Evolutionary conservation across 805 yeast species (phyloP).

Genomic region (Candida verbasci): DNA sequence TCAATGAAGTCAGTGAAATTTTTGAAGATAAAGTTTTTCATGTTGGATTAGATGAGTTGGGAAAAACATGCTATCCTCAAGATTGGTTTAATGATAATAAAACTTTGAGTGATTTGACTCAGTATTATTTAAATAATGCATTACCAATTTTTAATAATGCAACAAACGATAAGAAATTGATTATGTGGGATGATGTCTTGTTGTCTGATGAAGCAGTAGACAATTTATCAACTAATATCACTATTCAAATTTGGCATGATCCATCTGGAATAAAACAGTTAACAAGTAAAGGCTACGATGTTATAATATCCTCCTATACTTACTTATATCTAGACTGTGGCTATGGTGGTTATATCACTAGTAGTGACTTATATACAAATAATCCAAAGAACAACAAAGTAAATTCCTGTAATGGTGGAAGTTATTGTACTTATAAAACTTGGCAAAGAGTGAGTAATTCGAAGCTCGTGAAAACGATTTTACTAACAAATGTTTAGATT

Average conservation of each 20-base stretch:
- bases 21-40: conserved; percentile 37
- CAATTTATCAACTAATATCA: conserved; percentile 23
- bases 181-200: conserved; percentile 40
- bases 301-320: conserved; percentile 29
- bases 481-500: conserved; percentile 15
- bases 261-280: conserved; percentile 20
- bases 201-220: conserved; percentile 19
- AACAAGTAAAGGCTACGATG: conserved; percentile 32
- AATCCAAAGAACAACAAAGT: conserved; percentile 17
- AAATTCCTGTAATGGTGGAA: conserved; percentile 30
- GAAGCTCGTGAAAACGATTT: conserved; percentile 6
- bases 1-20: conserved; percentile 24
- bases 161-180: conserved; percentile 17
- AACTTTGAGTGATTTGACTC: conserved; percentile 24
- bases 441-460: conserved; percentile 24
- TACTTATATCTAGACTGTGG: conserved; percentile 41
- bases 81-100: conserved; percentile 26
- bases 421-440: conserved; percentile 41
- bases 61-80: conserved; percentile 22
- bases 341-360: conserved; percentile 31
- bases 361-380: conserved; percentile 30
- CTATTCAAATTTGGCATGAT: conserved; percentile 33
- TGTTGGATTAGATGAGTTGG: conserved; percentile 39
- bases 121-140: conserved; percentile 32
- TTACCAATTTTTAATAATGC: conserved; percentile 26